A percentile compares a stretch with the other conserved stretches of the same genome.
These are phyloP conservation scores for Diospyros kaki DNA, from an alignment of 148 eudicot genomes.

Conservation along the genomic window DNA sequence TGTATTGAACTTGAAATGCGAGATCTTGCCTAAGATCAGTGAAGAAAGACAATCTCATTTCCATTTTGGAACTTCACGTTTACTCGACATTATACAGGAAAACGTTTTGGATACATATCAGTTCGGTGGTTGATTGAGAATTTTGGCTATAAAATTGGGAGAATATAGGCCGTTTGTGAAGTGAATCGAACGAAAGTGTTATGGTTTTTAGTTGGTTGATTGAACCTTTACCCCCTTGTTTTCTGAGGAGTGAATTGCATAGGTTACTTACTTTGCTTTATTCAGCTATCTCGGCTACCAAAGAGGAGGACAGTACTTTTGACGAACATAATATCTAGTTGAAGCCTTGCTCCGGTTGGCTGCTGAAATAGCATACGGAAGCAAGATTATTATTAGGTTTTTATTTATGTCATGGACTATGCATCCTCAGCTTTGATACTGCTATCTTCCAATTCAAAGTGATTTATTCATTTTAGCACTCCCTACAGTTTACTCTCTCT, in stretches of 20 bases:
- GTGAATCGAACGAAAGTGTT: neutral
- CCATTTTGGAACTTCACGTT: neutral
- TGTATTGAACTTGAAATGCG: neutral
- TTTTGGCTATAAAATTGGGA: neutral
- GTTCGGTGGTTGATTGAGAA: neutral
- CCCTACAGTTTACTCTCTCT: no score
- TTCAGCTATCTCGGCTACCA: neutral
- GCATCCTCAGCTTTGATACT: no score
- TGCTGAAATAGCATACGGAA: no score
- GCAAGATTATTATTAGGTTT: no score
- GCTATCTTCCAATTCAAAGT: no score
- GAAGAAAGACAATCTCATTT: neutral
- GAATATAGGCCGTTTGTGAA: neutral
- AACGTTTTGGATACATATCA: no score
- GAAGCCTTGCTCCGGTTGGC: no score
- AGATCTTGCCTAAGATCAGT: neutral
- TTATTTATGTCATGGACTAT: no score
- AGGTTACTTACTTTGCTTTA: neutral
- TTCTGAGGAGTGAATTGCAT: neutral
- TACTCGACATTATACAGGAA: no score
- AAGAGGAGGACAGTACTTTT: neutral
- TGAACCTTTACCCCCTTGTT: neutral
- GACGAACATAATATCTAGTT: no score
- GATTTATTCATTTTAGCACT: no score
- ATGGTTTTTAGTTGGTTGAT: neutral